Evolutionary conservation across 2,329 filamentous ascomycete species (phyloP).

Genomic region (Metarhizium humberi): DNA sequence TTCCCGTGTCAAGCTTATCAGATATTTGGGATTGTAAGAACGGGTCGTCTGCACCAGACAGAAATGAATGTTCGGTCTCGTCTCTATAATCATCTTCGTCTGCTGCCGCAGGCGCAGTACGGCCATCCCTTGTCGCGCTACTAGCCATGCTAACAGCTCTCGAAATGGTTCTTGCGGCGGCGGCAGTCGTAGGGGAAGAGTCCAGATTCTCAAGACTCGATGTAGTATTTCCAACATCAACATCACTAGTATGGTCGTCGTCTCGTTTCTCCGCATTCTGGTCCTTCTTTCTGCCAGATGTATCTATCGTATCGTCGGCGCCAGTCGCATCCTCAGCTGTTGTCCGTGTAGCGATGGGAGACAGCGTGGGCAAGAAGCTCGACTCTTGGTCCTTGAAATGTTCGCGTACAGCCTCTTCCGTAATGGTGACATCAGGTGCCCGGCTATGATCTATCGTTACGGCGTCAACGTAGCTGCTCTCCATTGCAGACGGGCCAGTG

Average conservation of each 20-base stretch:
- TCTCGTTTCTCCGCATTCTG: background rate
- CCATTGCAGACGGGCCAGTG: conserved; percentile 8
- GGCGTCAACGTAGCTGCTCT: conserved; percentile 34
- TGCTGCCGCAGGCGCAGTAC: background rate
- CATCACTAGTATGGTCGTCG: conserved; percentile 18
- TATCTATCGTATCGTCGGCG: conserved; percentile 52
- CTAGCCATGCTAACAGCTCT: conserved; percentile 39
- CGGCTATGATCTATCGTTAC: conserved; percentile 25
- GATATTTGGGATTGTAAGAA: conserved; percentile 23
- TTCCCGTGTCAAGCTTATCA: conserved; percentile 32
- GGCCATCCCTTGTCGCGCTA: conserved; percentile 7
- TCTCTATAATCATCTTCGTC: conserved; percentile 15
- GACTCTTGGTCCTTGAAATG: conserved; percentile 57
- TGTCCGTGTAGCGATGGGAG: conserved; percentile 41
- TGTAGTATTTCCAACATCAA: conserved; percentile 31
- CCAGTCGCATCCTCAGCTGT: conserved; percentile 26
- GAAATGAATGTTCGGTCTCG: conserved; percentile 18
- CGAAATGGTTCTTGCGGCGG: conserved; percentile 43
- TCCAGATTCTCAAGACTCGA: conserved; percentile 43
- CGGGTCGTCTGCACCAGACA: conserved; percentile 18
- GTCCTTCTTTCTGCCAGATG: conserved; percentile 24
- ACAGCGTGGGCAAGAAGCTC: conserved; percentile 51
- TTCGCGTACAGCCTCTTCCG: conserved; percentile 42
- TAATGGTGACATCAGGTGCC: conserved; percentile 35
- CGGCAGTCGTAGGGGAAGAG: conserved; percentile 48